Evolutionary conservation across 2,329 filamentous ascomycete genomes (phyloP).

Genomic region (Diaporthe sp.): DNA sequence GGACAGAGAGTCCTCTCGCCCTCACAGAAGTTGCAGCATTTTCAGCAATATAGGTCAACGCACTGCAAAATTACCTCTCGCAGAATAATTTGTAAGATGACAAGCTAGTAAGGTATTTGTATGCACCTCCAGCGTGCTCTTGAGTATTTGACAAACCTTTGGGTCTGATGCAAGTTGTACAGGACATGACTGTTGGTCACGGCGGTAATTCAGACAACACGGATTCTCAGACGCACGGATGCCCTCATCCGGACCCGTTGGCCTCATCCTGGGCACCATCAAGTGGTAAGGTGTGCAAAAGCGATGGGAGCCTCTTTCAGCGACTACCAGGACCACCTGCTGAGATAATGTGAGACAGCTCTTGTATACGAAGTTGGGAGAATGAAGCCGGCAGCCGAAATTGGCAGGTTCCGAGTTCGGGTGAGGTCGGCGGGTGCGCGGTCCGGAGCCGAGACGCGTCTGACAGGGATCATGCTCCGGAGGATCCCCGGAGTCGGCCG

Average conservation of each 20-base stretch:
- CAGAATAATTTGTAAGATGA: no score
- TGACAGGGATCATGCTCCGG: conserved; percentile 4
- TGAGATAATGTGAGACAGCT: background rate
- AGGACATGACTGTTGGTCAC: background rate
- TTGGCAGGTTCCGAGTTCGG: conserved; percentile 25
- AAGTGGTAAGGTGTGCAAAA: background rate
- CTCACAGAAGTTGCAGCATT: no score
- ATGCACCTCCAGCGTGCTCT: no score
- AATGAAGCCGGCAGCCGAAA: background rate
- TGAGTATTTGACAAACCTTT: no score
- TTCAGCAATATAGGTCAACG: no score
- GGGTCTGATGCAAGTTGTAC: no score
- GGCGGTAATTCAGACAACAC: background rate
- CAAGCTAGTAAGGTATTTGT: background rate
- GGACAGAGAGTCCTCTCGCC: no score
- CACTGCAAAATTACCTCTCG: no score
- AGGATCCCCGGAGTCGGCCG: conserved; percentile 20
- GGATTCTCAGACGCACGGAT: background rate
- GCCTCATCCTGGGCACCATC: background rate
- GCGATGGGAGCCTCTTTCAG: background rate
- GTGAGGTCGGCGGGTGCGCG: conserved; percentile 30
- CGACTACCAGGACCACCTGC: background rate
- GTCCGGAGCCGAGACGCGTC: conserved; percentile 27
- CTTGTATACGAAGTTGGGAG: background rate
- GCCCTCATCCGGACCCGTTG: background rate